Evolutionary conservation across 345 rosid genomes (phyloP).

Genomic region (Boechera stricta): DNA sequence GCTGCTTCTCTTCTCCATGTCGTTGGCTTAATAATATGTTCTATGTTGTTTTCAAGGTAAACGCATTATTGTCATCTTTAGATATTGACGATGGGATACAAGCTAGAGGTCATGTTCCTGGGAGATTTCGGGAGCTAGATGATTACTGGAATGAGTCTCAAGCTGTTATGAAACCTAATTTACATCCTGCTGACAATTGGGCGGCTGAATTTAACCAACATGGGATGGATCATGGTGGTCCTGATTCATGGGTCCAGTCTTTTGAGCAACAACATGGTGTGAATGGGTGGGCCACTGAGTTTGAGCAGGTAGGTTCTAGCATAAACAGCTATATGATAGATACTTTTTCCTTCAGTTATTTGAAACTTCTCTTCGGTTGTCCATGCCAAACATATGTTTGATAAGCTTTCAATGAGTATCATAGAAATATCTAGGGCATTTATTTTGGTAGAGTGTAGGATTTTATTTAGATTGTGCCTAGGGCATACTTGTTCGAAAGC

Average conservation of each 20-base stretch:
- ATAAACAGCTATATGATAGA: conserved; percentile 16
- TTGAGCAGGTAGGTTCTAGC: conserved; percentile 72
- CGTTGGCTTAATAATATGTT: conserved; percentile 21
- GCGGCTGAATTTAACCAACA: conserved; percentile 72
- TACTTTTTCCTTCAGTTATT: conserved; percentile 11
- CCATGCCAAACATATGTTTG: conserved; percentile 1
- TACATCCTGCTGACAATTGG: conserved; percentile 82
- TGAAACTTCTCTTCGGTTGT: conserved; percentile 6
- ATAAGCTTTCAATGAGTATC: conserved; percentile 22
- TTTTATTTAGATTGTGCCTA: conserved; percentile 21
- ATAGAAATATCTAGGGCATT: neutral
- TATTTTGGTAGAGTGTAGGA: conserved; percentile 4
- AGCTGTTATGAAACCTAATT: conserved; percentile 61
- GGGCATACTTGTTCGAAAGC: conserved; percentile 2
- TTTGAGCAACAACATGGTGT: conserved; percentile 94
- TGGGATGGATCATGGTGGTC: conserved; percentile 58
- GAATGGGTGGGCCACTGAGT: conserved; percentile 96
- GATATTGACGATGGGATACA: conserved; percentile 79
- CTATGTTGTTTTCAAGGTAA: conserved; percentile 62
- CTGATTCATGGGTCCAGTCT: conserved; percentile 83
- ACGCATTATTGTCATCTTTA: conserved; percentile 82
- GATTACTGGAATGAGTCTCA: conserved; percentile 99
- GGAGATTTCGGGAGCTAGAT: conserved; percentile 86
- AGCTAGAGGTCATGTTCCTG: conserved; percentile 74
- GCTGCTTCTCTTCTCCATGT: conserved; percentile 4